These are phyloP conservation scores for Phanerochaete sordida DNA, from an alignment of 768 basidiomycete genomes.

Conservation along the genomic window DNA sequence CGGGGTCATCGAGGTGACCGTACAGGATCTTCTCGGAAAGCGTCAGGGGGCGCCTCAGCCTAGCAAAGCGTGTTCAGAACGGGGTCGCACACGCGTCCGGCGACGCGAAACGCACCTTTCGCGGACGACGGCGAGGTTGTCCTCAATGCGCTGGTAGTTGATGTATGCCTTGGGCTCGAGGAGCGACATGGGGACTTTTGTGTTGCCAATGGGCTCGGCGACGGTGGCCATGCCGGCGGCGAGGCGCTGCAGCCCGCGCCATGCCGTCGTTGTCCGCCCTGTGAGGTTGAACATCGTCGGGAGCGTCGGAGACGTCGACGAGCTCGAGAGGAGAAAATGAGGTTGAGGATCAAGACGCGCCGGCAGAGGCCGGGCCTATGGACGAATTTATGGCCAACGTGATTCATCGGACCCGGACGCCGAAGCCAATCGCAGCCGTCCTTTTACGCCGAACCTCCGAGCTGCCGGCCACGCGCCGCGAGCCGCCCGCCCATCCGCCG, in stretches of 20 bases:
- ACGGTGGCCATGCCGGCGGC: slow-evolving; percentile 74
- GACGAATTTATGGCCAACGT: slow-evolving; percentile 26
- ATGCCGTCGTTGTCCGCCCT: slow-evolving; percentile 20
- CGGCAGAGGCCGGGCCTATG: slow-evolving; percentile 20
- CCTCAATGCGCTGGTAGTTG: slow-evolving; percentile 97
- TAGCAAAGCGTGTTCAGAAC: slow-evolving; percentile 25
- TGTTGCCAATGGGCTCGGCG: slow-evolving; percentile 74
- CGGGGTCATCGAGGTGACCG: slow-evolving; percentile 95
- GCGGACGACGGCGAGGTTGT: slow-evolving; percentile 88
- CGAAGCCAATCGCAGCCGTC: slow-evolving; percentile 17
- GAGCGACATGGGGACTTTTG: slow-evolving; percentile 85
- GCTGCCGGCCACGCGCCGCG: slow-evolving; percentile 2
- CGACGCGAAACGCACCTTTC: slow-evolving; percentile 51
- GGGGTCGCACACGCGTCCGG: not conserved
- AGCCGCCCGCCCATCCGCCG: slow-evolving; percentile 1
- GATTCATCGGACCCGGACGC: slow-evolving; percentile 21
- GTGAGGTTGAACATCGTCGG: slow-evolving; percentile 29
- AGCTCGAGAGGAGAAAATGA: slow-evolving; percentile 15
- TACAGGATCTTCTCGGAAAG: slow-evolving; percentile 97
- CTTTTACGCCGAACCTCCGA: slow-evolving; percentile 15
- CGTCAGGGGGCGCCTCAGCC: slow-evolving; percentile 86
- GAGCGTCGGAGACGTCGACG: slow-evolving; percentile 20
- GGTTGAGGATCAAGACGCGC: slow-evolving; percentile 18
- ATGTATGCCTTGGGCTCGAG: slow-evolving; percentile 81
- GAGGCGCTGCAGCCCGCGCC: slow-evolving; percentile 27